Percentiles rank a stretch among this genome's conserved stretches.
Evolutionary conservation across 2,329 filamentous ascomycete genomes (phyloP).

Genomic region (Periconia macrospinosa): DNA sequence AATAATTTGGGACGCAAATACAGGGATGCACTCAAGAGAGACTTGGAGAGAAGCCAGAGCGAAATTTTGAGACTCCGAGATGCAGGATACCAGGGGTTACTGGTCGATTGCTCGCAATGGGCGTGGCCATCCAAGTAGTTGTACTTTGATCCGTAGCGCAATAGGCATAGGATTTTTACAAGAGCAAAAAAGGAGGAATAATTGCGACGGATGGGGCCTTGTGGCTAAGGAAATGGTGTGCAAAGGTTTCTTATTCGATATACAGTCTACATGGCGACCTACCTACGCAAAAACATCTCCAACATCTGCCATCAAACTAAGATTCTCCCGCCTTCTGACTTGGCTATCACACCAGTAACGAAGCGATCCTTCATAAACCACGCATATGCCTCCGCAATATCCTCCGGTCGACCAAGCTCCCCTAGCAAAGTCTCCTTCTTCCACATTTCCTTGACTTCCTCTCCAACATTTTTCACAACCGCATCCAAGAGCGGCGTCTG

Average conservation of each 20-base stretch:
- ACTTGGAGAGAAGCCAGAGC: conserved; percentile 15
- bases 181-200: not conserved
- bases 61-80: conserved; percentile 18
- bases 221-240: too few species aligned
- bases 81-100: conserved; percentile 25
- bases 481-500: conserved; percentile 44
- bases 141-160: too few species aligned
- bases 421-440: conserved; percentile 22
- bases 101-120: conserved; percentile 35
- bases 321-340: conserved; percentile 43
- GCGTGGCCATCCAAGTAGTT: not conserved
- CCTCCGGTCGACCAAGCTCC: conserved; percentile 30
- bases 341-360: conserved; percentile 39
- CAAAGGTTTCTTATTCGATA: too few species aligned
- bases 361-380: conserved; percentile 49
- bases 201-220: too few species aligned
- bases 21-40: conserved; percentile 25
- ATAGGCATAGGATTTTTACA: not conserved
- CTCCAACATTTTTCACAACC: conserved; percentile 15
- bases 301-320: conserved; percentile 8
- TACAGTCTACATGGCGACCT: too few species aligned
- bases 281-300: too few species aligned
- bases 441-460: conserved; percentile 18
- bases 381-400: conserved; percentile 49
- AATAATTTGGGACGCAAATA: conserved; percentile 31